phyloP scores from a whole-genome alignment of 129 eudicot species.

The Logfia minima region DNA sequence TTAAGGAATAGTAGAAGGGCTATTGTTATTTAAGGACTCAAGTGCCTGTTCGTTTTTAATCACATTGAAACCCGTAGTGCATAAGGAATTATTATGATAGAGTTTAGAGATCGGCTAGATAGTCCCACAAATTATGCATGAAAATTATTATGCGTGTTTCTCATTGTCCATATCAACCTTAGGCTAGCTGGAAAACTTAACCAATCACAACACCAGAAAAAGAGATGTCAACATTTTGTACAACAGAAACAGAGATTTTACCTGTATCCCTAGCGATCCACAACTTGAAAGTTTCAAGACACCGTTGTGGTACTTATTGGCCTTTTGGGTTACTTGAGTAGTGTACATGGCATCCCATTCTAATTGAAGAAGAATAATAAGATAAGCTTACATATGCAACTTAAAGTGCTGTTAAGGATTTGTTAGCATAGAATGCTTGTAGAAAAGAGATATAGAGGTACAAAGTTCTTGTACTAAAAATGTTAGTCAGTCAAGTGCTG shows the following conservation, averaged over 20 bases:
- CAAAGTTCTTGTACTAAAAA: neutral
- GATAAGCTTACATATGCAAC: neutral
- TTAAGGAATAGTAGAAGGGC: neutral
- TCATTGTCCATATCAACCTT: neutral
- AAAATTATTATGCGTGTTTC: neutral
- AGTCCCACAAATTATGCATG: neutral
- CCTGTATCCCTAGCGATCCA: constrained; percentile 57
- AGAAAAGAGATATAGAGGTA: neutral
- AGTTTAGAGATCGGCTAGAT: neutral
- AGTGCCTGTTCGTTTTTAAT: too few relatives aligned
- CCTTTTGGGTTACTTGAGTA: constrained; percentile 50
- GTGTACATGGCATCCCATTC: constrained; percentile 69
- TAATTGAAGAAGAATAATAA: constrained; percentile 17
- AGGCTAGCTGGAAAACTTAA: neutral
- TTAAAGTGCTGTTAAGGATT: neutral
- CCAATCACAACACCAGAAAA: neutral
- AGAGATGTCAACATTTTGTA: constrained; percentile 7
- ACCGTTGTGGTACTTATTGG: constrained; percentile 52
- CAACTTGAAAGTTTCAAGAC: constrained; percentile 44
- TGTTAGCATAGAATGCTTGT: neutral
- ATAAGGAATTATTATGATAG: too few relatives aligned
- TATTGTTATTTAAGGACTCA: too few relatives aligned
- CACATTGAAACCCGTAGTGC: too few relatives aligned
- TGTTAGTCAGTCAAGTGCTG: neutral
- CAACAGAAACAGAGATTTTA: constrained; percentile 13